These are phyloP conservation scores for Syzygium oleosum DNA, from an alignment of 345 rosid genomes.

Conservation along the genomic window DNA sequence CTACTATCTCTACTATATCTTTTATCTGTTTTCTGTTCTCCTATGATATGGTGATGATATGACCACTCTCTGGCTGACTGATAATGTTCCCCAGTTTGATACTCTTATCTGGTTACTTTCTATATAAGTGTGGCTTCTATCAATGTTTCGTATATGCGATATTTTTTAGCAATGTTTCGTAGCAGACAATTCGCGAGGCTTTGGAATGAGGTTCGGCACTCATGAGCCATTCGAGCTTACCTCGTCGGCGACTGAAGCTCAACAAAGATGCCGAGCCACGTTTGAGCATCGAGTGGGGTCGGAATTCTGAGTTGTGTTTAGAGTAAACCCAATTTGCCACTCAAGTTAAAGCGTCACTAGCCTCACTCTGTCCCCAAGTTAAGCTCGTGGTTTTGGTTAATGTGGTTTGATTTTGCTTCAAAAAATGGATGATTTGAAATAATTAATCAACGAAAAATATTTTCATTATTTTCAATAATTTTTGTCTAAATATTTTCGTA, in stretches of 20 bases:
- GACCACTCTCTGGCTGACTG: background rate
- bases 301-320: background rate
- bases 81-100: background rate
- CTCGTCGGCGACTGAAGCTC: background rate
- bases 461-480: too few relatives aligned
- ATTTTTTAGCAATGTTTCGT: background rate
- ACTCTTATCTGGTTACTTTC: background rate
- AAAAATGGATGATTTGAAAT: too few relatives aligned
- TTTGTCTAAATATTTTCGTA: too few relatives aligned
- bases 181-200: background rate
- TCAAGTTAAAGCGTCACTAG: too few relatives aligned
- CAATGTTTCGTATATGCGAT: background rate
- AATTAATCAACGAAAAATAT: too few relatives aligned
- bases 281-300: background rate
- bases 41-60: background rate
- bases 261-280: background rate
- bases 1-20: background rate
- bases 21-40: background rate
- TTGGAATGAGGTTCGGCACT: background rate
- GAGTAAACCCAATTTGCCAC: background rate
- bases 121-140: background rate
- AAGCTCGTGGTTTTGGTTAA: too few relatives aligned
- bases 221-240: background rate
- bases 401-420: too few relatives aligned
- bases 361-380: too few relatives aligned